Evolutionary conservation across 495 filamentous ascomycete species (phyloP), one percentile per base, ranked within the genome.

Genomic region (Neurospora sublineolata): DNA sequence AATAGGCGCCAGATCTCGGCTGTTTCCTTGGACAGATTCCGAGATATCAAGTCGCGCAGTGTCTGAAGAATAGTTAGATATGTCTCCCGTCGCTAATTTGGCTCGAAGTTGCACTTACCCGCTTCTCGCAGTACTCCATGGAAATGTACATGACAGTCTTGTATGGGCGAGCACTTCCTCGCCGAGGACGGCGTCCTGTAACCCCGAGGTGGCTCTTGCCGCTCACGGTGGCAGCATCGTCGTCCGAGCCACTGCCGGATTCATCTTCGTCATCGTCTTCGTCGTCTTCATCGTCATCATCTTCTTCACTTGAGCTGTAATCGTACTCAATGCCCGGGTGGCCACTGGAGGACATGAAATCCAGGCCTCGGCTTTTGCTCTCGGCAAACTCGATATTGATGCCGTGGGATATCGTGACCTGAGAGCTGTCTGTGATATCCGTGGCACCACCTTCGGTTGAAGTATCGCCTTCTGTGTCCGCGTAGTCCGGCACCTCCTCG

Each of bases 121-220:
- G 89, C 76, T 92, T 94, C 78, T 97, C 95, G 78, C 96, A 98
- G 77, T 97, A 97, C 76, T 98, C 94, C 95, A 99, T 99, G 37
- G 83, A 84, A 37, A 86, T 85, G 72, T 85, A 86, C 80, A 86
- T 82, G 30, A 84, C 77, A 2, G 78, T 83, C 33, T 76, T 77
- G 72, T 75, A 83, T 5, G 75, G 77, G 37, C 79, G 80, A 69
- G 72, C 77, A 68, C 76, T 83, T 8, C 76, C 73, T 72, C 78
- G 81, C 18, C 75, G 77, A 16, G 46, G 23, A 4, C 70, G 74
- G 5, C 67, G 77, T 8, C 23, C 58, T 9, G 81, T 58, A 41
- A 81, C 58, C 60, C 60, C 69, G 69, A 76, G 46, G 5, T 71
- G 73, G 6, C 69, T 70, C 44, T 71, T 69, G 12, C 68, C 68